These are phyloP conservation scores for Erysimum cheiranthoides DNA, from an alignment of 345 rosid species.

Conservation along the genomic window DNA sequence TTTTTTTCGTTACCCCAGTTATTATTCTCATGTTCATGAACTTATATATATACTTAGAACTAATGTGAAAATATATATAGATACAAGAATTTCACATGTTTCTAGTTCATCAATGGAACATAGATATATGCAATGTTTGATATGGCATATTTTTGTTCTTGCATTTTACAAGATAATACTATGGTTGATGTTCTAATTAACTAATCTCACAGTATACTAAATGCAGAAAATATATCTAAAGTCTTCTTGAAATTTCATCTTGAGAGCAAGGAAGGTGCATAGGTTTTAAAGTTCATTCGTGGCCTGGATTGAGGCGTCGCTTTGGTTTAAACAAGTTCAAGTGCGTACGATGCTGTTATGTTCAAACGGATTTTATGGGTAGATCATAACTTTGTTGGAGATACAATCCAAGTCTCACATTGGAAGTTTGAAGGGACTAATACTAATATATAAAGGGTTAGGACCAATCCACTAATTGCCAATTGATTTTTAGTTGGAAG, in stretches of 20 bases:
- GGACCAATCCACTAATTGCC: no score
- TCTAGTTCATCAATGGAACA: slow-evolving; percentile 13
- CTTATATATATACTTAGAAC: neutral
- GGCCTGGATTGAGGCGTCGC: slow-evolving; percentile 13
- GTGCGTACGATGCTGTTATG: slow-evolving; percentile 9
- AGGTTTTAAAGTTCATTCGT: neutral
- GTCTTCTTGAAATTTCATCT: slow-evolving; percentile 6
- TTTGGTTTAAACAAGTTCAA: slow-evolving; percentile 24
- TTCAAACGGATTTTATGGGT: slow-evolving; percentile 15
- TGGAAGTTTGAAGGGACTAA: no score
- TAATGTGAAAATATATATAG: neutral
- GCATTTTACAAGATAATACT: neutral
- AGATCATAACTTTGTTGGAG: slow-evolving; percentile 14
- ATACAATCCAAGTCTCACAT: no score
- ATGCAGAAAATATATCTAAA: slow-evolving; percentile 22
- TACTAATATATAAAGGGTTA: no score
- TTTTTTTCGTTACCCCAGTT: slow-evolving; percentile 5
- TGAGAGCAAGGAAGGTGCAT: slow-evolving; percentile 9
- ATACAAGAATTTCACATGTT: neutral
- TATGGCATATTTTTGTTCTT: neutral
- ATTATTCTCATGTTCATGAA: neutral
- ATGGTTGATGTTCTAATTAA: slow-evolving; percentile 1
- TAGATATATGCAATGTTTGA: neutral
- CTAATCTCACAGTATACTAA: neutral
- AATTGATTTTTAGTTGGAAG: no score